phyloP scores from a whole-genome alignment of 331 rosid species.

The Quercus lobata region DNA sequence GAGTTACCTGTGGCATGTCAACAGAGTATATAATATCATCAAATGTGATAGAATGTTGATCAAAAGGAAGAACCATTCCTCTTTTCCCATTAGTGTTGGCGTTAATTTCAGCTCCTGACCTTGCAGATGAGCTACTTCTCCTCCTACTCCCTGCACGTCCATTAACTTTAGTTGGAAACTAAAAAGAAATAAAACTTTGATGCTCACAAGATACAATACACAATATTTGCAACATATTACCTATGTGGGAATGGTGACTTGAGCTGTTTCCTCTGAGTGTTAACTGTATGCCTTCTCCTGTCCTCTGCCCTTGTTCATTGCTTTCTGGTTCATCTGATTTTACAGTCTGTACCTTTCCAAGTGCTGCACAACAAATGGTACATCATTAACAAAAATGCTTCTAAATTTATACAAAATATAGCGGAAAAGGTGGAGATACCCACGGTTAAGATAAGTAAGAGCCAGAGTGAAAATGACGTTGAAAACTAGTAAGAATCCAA shows the following conservation, averaged over 20 bases:
- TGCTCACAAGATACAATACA: background rate
- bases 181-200: background rate
- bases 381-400: background rate
- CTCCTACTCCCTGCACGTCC: conserved; percentile 28
- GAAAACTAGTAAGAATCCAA: conserved; percentile 39
- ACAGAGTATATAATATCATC: conserved; percentile 58
- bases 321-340: conserved; percentile 38
- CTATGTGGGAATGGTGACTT: background rate
- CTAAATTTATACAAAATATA: background rate
- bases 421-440: conserved; percentile 18
- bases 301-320: conserved; percentile 5
- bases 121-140: background rate
- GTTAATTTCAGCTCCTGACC: conserved; percentile 5
- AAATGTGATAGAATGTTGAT: conserved; percentile 41
- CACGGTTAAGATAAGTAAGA: conserved; percentile 42
- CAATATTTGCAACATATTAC: background rate
- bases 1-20: conserved; percentile 70
- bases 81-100: conserved; percentile 21
- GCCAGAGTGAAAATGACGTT: conserved; percentile 35
- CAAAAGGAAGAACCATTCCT: conserved; percentile 66
- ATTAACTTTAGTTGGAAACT: background rate
- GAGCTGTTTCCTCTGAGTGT: conserved; percentile 27
- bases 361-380: conserved; percentile 38
- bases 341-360: conserved; percentile 37
- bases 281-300: conserved; percentile 18